Evolutionary conservation across 2,329 filamentous ascomycete genomes (phyloP).

Genomic region (Colletotrichum sp.): DNA sequence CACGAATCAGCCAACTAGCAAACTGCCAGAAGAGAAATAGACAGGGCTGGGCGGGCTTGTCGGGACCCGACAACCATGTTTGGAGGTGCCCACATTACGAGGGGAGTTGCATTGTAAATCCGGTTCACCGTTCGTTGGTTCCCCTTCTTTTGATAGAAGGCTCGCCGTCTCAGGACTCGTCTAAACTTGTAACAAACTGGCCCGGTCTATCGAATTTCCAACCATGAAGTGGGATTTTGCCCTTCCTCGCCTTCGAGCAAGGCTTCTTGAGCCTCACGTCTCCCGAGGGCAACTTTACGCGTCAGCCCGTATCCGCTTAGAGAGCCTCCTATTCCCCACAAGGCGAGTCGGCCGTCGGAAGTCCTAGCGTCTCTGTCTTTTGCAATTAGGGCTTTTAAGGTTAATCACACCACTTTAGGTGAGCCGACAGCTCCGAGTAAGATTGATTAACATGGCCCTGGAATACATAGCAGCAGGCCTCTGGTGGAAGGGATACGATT

Average conservation of each 20-base stretch:
- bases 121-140: not conserved
- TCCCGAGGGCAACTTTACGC: not conserved
- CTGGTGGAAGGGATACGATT: not conserved
- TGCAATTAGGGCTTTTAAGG: constrained; percentile 2
- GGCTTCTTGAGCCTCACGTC: not conserved
- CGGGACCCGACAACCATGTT: not conserved
- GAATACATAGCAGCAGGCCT: not conserved
- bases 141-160: not conserved
- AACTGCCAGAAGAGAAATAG: not conserved
- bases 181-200: not conserved
- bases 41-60: not conserved
- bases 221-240: not conserved
- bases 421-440: not conserved
- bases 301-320: constrained; percentile 1
- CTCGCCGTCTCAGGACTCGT: not conserved
- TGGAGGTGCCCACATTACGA: not conserved
- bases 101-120: not conserved
- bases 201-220: not conserved
- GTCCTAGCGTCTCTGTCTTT: not conserved
- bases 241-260: not conserved
- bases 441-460: not conserved
- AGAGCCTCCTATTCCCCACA: not conserved
- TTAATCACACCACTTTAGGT: not conserved
- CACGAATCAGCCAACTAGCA: not conserved
- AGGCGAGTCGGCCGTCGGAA: not conserved